Percentiles rank a stretch among this genome's conserved stretches.
These are phyloP conservation scores for Aspergillaceae sp. DNA, from an alignment of 2,329 filamentous ascomycete genomes.

Conservation along the genomic window DNA sequence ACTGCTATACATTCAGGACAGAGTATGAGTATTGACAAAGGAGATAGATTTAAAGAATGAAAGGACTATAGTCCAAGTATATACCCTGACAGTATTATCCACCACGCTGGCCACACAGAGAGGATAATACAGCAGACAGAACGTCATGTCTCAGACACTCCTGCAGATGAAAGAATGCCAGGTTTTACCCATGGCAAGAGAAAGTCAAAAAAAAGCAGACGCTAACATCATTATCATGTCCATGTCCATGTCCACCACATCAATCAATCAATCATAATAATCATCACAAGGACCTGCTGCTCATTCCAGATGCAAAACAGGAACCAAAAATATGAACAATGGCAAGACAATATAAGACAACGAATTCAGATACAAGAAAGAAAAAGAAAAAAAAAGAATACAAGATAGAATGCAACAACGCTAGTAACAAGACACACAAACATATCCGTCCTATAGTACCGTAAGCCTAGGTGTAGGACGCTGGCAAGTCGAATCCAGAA, in stretches of 20 bases:
- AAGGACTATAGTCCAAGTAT: no score
- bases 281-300: not conserved
- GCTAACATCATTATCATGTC: not conserved
- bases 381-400: not conserved
- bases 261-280: not conserved
- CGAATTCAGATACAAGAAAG: not conserved
- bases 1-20: no score
- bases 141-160: not conserved
- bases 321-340: not conserved
- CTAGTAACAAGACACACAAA: not conserved
- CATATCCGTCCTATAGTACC: not conserved
- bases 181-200: not conserved
- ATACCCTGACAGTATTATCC: no score
- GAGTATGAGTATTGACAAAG: no score
- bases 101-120: no score
- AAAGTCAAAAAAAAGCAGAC: not conserved
- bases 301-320: not conserved
- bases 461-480: not conserved
- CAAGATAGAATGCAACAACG: not conserved
- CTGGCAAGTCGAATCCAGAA: not conserved
- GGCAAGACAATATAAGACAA: not conserved
- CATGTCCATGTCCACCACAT: not conserved
- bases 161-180: not conserved
- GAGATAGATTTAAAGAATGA: no score
- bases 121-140: not conserved